Evolutionary conservation across 2,329 filamentous ascomycete genomes (phyloP), one percentile per base, ranked within the genome.

Genomic region (Lasiodiplodia theobromae): DNA sequence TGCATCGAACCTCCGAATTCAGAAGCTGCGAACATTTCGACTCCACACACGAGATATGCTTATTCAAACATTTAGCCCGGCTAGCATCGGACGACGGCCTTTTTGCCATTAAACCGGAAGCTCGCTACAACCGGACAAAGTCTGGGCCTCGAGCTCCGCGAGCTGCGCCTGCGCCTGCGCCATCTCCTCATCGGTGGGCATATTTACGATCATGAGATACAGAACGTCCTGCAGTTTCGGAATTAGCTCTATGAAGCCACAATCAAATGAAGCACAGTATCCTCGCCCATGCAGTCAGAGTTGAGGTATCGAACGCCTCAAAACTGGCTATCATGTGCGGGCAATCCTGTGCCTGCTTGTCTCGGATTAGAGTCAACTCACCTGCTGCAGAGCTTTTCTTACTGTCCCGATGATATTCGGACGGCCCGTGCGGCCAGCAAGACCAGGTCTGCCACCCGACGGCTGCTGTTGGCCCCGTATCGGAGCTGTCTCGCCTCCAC

Each of bases 181-280:
- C 70, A 75, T 57, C 47, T 76, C 73, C 31, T 64, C 52, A 11
- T 74, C 69, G 12, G 62, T 71, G 16, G 73, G 73, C 71, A 75
- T 21, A 68, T 74, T 74, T 8, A 76, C 74, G 67, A 74, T 71
- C 63, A 71, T 73, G 52, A 76, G 69, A 56, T 75, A 76, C 58
- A 76, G 44, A 14, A 74, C 68, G 67, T 73, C 70, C 58, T 70
- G 37, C 56, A 34, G 6, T 52, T 38, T 52, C 51, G 12, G 28
- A 31, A 2, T 38, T 52, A 64, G 60, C 47, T 25, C 21, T 28
- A 16, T 5, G 23, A 66, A 12, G 52, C 37, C 23, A n/a, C 23
- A 12, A 6, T 57, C 40, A 31, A 14, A n/a, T n/a, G 8, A 28
- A 18, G 7, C 16, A 47, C 40, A 10, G 4, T 21, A 23, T 25